Evolutionary conservation across 2,329 filamentous ascomycete species (phyloP), one percentile per base, ranked within the genome.

Genomic region (Neophaeococcomyces mojaviensis): DNA sequence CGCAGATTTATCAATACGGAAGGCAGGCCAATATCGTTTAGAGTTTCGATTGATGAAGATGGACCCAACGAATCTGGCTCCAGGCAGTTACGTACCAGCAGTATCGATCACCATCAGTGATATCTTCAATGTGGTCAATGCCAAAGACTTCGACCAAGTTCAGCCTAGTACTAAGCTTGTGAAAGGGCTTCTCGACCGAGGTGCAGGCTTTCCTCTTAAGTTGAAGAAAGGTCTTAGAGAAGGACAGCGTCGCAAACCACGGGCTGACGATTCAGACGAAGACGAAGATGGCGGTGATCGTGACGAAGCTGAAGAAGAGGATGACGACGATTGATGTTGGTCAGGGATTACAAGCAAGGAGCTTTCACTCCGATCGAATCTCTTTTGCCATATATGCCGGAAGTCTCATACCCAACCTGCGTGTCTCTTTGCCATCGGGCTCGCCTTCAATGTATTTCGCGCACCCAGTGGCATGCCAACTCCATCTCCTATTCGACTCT

Each of bases 41-140:
- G 64, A 68, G 30, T 73, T 72, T 52, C 61, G 61, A 9, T 61
- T 73, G 18, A 68, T 72, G 63, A 66, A 70, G 41, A 54, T 58
- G 45, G 52, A 51, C 12, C 22, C 44, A 3, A 34, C 16, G 10
- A 33, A 36, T 4, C 31, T 55, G 24, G 34, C 28, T 10, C 42
- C 32, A 8, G 54, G 52, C 7, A 34, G 39, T 9, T 33, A 16
- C 9, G 39, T 58, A 26, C 52, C 52, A 2, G 37, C 38, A 8
- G 33, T 52, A 4, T 38, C 54, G 12, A 33, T 34, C 3, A 50
- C 49, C 7, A 45, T 50, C 16, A 57, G 50, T 28, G 39, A 54
- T 8, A 44, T 52, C 9, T 58, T 58, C 39, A 39, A 49, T 39
- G 55, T 55, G 16, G 53, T 56, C 39, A 58, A 57, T 32, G 56